These are phyloP conservation scores for Penicillium verrucosum DNA, from an alignment of 2,329 filamentous ascomycete genomes.

Conservation along the genomic window DNA sequence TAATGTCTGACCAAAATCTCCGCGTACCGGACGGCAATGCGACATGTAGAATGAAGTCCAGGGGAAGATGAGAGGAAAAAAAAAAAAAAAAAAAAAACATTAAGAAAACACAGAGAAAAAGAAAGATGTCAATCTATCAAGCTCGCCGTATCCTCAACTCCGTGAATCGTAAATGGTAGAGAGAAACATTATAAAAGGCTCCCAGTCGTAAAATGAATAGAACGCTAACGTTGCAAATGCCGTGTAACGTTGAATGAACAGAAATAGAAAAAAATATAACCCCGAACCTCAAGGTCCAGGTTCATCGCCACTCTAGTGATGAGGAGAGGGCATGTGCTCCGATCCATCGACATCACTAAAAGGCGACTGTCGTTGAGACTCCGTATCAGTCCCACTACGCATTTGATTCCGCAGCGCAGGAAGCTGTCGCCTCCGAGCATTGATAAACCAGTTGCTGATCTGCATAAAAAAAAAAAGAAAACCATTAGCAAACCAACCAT, in stretches of 20 bases:
- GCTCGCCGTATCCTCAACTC: slow-evolving; percentile 13
- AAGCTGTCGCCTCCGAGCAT: slow-evolving; percentile 48
- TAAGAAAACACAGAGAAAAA: slow-evolving; percentile 4
- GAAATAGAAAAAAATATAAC: not conserved
- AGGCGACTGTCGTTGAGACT: slow-evolving; percentile 34
- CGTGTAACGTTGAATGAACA: slow-evolving; percentile 12
- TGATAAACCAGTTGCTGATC: slow-evolving; percentile 56
- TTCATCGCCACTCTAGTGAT: slow-evolving; percentile 15
- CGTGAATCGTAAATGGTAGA: slow-evolving; percentile 18
- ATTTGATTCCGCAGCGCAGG: slow-evolving; percentile 47
- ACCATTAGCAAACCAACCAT: slow-evolving; percentile 2
- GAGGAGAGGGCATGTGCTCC: slow-evolving; percentile 30
- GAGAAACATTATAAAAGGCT: slow-evolving; percentile 1
- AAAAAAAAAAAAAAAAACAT: not conserved
- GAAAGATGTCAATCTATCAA: slow-evolving; percentile 24
- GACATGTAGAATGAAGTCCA: not conserved
- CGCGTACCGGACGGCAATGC: slow-evolving; percentile 14
- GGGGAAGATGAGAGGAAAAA: not conserved
- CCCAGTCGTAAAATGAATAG: slow-evolving; percentile 21
- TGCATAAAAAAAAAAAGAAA: slow-evolving; percentile 16
- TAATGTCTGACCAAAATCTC: slow-evolving; percentile 20
- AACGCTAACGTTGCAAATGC: slow-evolving; percentile 21
- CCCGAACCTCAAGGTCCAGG: not conserved
- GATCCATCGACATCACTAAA: slow-evolving; percentile 35
- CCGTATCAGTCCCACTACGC: slow-evolving; percentile 34